A percentile compares a stretch with the other conserved stretches of the same genome.
phyloP scores from a whole-genome alignment of 108 stramenopile species.

The Pseudonitzschia delicatissima region DNA sequence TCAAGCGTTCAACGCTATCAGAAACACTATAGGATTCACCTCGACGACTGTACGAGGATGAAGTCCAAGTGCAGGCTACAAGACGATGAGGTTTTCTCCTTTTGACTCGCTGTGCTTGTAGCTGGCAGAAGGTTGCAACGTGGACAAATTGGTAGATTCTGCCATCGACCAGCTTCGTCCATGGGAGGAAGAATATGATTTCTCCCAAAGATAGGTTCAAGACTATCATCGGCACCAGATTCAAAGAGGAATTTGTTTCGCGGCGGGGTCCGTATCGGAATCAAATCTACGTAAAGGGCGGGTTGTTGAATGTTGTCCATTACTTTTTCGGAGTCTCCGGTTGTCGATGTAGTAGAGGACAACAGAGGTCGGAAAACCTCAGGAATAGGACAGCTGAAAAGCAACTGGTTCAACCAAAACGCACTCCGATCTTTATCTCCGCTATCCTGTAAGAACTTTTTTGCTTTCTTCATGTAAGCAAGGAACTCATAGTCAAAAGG shows the following conservation, averaged over 20 bases:
- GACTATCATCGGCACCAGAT: conserved; percentile 36
- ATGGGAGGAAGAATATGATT: conserved; percentile 49
- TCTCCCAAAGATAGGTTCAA: conserved; percentile 41
- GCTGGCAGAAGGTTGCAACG: background rate
- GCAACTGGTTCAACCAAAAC: conserved; percentile 38
- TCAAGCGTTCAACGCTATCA: conserved; percentile 54
- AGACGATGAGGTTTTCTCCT: conserved; percentile 16
- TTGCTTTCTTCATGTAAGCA: conserved; percentile 33
- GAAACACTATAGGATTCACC: conserved; percentile 14
- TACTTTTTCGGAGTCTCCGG: background rate
- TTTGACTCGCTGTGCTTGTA: background rate
- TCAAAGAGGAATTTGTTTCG: conserved; percentile 30
- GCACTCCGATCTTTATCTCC: conserved; percentile 44
- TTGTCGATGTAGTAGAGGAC: background rate
- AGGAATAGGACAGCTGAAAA: conserved; percentile 74
- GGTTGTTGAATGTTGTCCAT: conserved; percentile 11
- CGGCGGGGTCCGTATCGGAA: conserved; percentile 69
- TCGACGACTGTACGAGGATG: conserved; percentile 27
- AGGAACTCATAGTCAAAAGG: conserved; percentile 72
- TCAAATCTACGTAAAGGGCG: conserved; percentile 57
- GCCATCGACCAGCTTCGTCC: conserved; percentile 77
- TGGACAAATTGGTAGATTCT: conserved; percentile 70
- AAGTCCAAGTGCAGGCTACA: conserved; percentile 33
- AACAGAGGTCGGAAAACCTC: conserved; percentile 23
- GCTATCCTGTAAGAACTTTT: conserved; percentile 34